Evolutionary conservation across 139 green algal genomes (phyloP).

Genomic region (Volvox africanus): DNA sequence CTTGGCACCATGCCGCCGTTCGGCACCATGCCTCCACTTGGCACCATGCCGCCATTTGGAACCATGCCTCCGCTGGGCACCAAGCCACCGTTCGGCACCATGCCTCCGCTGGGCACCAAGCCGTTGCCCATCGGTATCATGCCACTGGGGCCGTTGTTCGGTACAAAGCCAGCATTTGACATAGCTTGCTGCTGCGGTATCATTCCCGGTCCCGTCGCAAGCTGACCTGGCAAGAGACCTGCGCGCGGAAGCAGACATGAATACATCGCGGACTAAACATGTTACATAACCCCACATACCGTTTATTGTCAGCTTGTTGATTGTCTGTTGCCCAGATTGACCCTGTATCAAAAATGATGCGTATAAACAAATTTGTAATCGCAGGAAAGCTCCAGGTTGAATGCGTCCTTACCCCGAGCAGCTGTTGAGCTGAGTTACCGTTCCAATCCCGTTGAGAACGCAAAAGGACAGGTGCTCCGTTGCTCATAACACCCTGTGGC

Average conservation of each 20-base stretch:
- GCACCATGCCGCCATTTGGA: slow-evolving; percentile 2
- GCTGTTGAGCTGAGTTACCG: not conserved
- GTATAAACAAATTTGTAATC: not conserved
- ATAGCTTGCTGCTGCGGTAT: slow-evolving; percentile 39
- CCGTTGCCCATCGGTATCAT: slow-evolving; percentile 43
- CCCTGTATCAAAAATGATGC: not conserved
- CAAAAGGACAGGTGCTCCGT: slow-evolving; percentile 75
- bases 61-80: slow-evolving; percentile 12
- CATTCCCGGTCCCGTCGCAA: slow-evolving; percentile 18
- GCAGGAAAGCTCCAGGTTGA: not conserved
- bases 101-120: slow-evolving; percentile 3
- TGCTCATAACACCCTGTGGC: slow-evolving; percentile 70
- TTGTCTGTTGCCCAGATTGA: not conserved
- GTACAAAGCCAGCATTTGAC: slow-evolving; percentile 16
- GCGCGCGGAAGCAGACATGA: not conserved
- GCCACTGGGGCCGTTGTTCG: not conserved
- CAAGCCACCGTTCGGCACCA: slow-evolving; percentile 29
- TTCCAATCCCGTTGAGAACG: slow-evolving; percentile 42
- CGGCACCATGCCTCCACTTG: slow-evolving; percentile 1
- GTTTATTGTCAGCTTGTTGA: slow-evolving; percentile 47
- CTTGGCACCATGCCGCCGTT: slow-evolving; percentile 13
- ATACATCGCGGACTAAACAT: not conserved
- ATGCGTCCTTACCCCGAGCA: slow-evolving; percentile 37
- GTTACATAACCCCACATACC: not conserved
- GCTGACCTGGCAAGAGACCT: slow-evolving; percentile 32